Base-by-base conservation (phyloP, 2,329 filamentous ascomycete genomes). In the Aspergillus carbonarius region DNA sequence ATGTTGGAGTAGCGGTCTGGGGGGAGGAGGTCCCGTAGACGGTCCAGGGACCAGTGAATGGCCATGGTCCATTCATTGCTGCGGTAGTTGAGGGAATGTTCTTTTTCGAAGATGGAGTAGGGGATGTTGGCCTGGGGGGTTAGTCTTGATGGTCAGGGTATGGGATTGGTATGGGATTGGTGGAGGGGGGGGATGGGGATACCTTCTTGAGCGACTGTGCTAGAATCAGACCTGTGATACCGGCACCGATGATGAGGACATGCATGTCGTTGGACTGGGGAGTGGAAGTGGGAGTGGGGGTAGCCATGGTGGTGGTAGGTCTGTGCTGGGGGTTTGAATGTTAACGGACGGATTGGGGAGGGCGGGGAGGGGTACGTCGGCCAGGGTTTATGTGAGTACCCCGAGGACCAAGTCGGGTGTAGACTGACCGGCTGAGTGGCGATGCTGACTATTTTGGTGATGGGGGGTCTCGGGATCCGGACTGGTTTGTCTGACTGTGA, bases 1-100 rank as follows among this genome's bases (percentile, higher is more conserved):
- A 55, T 42, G 15, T 46, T 34, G 6, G 17, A 3, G 20, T 27
- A 52, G 15, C 53, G 34, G n/a, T 55, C 57, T 4, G 25, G 17
- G 35, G 57, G 51, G 4, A 59, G 44, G 1, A 55, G 13, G 10
- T 17, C 18, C 4, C 50, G n/a, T 17, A 59, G 35, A 34, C 44
- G 57, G 37, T 50, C 44, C 4, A 59, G 57, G 18, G 57, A 32
- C 57, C 57, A 59, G 46, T 59, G 57, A 30, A 59, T 59, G 2
- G 51, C 57, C 57, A 59, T 59, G 5, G 57, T 59, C 51, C 57
- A 59, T 44, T 59, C 57, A 52, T 59, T 59, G 51, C 57, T 59
- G 52, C 57, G 51, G 15, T 55, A 59, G 23, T 59, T 55, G 23
- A 59, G 27, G 2, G 51, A 25, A 7, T n/a, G n/a, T n/a, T 59